phyloP scores from a whole-genome alignment of 2,329 filamentous ascomycete species.

The Aaosphaeria pasadenensis region DNA sequence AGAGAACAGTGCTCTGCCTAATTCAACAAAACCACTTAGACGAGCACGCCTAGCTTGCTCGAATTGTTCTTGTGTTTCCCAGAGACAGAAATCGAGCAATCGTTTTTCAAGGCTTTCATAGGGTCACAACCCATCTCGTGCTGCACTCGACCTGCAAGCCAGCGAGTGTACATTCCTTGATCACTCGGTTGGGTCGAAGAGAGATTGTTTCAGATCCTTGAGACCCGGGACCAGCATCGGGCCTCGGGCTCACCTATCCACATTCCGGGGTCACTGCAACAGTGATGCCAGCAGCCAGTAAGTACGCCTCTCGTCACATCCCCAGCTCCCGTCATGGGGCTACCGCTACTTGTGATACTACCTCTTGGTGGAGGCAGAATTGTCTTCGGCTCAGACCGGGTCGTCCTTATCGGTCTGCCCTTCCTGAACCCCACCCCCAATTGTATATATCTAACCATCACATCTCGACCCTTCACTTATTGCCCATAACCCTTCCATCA shows the following conservation, averaged over 20 bases:
- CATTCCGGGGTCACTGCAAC: conserved; percentile 36
- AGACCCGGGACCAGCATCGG: conserved; percentile 31
- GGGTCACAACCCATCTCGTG: conserved; percentile 37
- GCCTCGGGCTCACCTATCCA: conserved; percentile 32
- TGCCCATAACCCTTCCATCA: neutral
- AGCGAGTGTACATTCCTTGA: conserved; percentile 29
- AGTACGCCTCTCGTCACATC: conserved; percentile 33
- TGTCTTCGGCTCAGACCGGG: neutral
- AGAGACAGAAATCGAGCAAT: conserved; percentile 23
- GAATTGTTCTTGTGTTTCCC: conserved; percentile 27
- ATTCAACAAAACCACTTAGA: conserved; percentile 24
- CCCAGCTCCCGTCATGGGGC: conserved; percentile 32
- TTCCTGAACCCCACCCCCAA: conserved; percentile 1
- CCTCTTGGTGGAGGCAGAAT: neutral
- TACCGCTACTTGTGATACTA: conserved; percentile 3
- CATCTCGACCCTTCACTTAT: too few species aligned
- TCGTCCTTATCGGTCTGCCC: neutral
- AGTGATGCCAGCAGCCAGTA: conserved; percentile 40
- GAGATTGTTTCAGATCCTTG: conserved; percentile 38
- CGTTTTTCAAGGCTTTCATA: conserved; percentile 29
- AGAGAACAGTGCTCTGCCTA: conserved; percentile 28
- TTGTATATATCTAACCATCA: too few species aligned
- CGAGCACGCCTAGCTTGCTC: conserved; percentile 31
- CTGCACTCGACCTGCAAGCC: conserved; percentile 31
- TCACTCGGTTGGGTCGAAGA: conserved; percentile 33